Evolutionary conservation across 306 rosid genomes (phyloP).

Genomic region (Potentilla sterilis): DNA sequence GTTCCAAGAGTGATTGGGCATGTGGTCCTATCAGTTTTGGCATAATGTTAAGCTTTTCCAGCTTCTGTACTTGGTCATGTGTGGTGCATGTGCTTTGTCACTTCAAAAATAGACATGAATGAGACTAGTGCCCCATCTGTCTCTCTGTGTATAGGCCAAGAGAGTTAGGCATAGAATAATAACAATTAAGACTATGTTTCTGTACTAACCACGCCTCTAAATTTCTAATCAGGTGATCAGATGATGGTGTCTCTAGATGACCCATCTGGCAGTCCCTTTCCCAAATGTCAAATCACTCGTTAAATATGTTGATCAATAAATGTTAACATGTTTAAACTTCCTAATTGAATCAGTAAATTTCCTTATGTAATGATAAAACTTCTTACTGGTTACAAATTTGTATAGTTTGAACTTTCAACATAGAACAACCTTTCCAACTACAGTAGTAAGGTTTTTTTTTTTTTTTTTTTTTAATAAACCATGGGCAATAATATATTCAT

Average conservation of each 20-base stretch:
- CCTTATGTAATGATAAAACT: background rate
- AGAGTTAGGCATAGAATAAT: slow-evolving; percentile 1
- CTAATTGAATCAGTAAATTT: background rate
- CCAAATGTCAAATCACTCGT: background rate
- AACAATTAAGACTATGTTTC: background rate
- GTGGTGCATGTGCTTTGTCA: slow-evolving; percentile 17
- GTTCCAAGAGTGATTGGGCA: background rate
- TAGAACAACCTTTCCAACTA: too few relatives aligned
- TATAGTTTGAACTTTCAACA: background rate
- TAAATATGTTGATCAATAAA: background rate
- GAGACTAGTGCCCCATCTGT: slow-evolving; percentile 18
- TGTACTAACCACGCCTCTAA: slow-evolving; percentile 11
- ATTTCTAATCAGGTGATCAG: background rate
- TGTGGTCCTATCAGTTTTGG: background rate
- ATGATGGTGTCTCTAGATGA: background rate
- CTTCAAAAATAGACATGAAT: background rate
- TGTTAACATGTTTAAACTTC: background rate
- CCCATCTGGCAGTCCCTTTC: background rate
- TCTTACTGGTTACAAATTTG: background rate
- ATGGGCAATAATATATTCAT: too few relatives aligned
- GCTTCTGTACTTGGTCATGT: slow-evolving; percentile 7
- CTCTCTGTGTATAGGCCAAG: background rate
- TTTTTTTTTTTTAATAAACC: too few relatives aligned
- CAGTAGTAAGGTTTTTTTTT: too few relatives aligned
- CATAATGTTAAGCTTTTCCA: background rate